Base-by-base conservation (phyloP, 495 filamentous ascomycete genomes). In the Penicillium maclennaniae region DNA sequence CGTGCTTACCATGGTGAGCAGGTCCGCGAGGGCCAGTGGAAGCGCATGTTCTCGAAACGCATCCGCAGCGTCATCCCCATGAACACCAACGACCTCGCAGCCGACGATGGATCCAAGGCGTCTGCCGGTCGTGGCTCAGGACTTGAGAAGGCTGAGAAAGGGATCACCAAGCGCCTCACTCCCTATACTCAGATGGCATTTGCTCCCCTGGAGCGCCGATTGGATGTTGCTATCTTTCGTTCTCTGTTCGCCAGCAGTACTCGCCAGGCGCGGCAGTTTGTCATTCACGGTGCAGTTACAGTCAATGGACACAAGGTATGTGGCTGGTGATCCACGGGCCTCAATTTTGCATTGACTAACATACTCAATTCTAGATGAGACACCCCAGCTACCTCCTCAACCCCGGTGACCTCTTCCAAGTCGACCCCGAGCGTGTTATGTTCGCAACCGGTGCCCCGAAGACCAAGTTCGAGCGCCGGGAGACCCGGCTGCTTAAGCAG, bases 331-430 rank as follows among this genome's bases (percentile, higher is more conserved):
- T 2, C 8, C 5, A 6, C 16, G 5, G 25, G 5, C 4, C 39
- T 23, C 26, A 14, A 2, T 14, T 5, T 43, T 54, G 14, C 10
- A 42, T 31, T 16, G 42, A 25, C 47, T 63, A 36, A 62, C 51
- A 15, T 21, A 21, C 15, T 46, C 31, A 21, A 23, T 19, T 20
- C 14, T 60, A 97, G 93, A 95, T 97, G 88, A 80, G 77, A 43
- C 85, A 96, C 65, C 92, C 93, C 1, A 86, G 89, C 55, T 98
- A 97, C 72, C 87, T 91, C 63, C 85, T 98, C 25, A 98, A 98
- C 70, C 93, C 93, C 9, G 93, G 93, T 44, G 93, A 98, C 66
- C 87, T 98, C 78, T 98, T 97, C 80, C 88, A 92, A 63, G 95
- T 98, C 63, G 87, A 96, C 7, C 80, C 86, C 39, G 89, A 93